Base-by-base conservation (phyloP, 2,329 filamentous ascomycete species). In the Diplodia corticola region DNA sequence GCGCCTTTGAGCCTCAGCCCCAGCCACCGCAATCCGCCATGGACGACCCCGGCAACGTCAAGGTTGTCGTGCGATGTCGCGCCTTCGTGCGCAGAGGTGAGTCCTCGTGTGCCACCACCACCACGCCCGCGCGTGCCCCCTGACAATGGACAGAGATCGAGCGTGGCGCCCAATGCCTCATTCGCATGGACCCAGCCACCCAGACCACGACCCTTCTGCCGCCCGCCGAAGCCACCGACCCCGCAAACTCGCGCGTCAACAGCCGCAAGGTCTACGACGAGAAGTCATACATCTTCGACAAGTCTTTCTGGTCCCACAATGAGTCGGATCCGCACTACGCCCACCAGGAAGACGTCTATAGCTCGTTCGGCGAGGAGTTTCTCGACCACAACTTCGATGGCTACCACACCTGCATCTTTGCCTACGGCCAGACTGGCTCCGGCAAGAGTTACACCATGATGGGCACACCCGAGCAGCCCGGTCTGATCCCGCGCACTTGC, bases 391-490 rank as follows among this genome's bases (percentile, higher is more conserved):
- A 99, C 81, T 99, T 99, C 73, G 93, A 97, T 76, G 95, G 95
- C 69, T 99, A 99, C 81, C 94, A 99, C 80, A 99, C 95, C 0
- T 99, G 95, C 78, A 99, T 99, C 71, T 98, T 99, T 76, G 95
- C 95, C 68, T 98, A 99, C 74, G 95, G 95, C 12, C 95, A 99
- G 82, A 99, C 95, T 0, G 95, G 95, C 26, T 96, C 93, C 0
- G 95, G 95, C 61, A 99, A 99, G 82, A 96, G 92, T 76, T 99
- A 98, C 80, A 97, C 95, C 49, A 99, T 89, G 88, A 99, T 99
- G 95, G 95, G 95, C 50, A 89, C 85, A 1, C 82, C 89, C 5
- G 91, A 95, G 33, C 87, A 96, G 71, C 92, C 93, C 0, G 95
- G 95, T 4, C 84, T 99, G 65, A 99, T 99, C 70, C 95, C 95